phyloP scores from a whole-genome alignment of 2,329 filamentous ascomycete genomes.

The Trichophyton simii region DNA sequence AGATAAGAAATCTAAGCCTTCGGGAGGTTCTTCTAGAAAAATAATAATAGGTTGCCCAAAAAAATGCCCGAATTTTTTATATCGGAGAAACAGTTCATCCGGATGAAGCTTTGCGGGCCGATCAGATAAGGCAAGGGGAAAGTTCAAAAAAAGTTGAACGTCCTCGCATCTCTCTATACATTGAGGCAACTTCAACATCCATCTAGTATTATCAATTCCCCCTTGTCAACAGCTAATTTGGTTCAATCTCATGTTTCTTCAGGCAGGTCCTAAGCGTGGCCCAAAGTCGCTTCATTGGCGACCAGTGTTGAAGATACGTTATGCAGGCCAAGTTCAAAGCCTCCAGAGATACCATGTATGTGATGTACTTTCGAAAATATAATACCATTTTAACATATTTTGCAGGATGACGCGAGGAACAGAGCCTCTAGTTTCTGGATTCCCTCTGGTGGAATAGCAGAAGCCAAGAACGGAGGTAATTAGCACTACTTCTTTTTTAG shows the following conservation, averaged over 20 bases:
- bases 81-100: not conserved
- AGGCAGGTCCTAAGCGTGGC: not conserved
- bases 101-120: not conserved
- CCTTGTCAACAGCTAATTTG: too few species aligned
- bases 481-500: not conserved
- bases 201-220: not conserved
- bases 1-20: not conserved
- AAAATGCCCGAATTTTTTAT: not conserved
- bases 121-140: not conserved
- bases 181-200: not conserved
- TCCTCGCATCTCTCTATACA: not conserved
- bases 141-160: not conserved
- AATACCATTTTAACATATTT: not conserved
- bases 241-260: not conserved
- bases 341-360: conserved; percentile 4
- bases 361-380: not conserved
- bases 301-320: not conserved
- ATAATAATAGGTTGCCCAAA: not conserved
- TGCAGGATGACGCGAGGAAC: conserved; percentile 43
- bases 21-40: not conserved
- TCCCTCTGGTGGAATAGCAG: conserved; percentile 57
- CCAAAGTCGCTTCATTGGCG: not conserved
- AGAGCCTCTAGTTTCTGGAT: conserved; percentile 67
- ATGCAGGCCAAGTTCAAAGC: not conserved
- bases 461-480: conserved; percentile 34